Percentiles rank a stretch among this genome's conserved stretches.
Conservation (phyloP, 305 asterid species). For the Plantago coronopus region DNA sequence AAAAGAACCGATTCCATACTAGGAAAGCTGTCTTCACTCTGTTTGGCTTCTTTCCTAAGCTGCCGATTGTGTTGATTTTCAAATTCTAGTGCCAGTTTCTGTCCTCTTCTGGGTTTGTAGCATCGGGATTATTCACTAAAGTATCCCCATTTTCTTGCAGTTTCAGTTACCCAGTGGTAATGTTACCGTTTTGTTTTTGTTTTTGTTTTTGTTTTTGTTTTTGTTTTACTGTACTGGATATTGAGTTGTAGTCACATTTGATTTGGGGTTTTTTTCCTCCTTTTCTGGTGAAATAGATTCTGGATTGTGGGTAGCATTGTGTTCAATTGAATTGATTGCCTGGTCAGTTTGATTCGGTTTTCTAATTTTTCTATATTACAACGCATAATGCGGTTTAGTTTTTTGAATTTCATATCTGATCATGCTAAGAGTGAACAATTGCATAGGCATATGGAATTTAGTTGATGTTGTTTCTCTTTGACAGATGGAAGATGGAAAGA, state of each 20-base stretch:
- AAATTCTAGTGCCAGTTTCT: not conserved
- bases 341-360: not conserved
- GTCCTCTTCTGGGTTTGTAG: too few relatives aligned
- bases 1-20: not conserved
- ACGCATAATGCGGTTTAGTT: not conserved
- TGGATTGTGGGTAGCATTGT: not conserved
- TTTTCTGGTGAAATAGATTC: not conserved
- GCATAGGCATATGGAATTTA: not conserved
- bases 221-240: not conserved
- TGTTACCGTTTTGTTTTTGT: not conserved
- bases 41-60: not conserved
- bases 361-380: not conserved
- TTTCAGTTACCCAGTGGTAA: not conserved
- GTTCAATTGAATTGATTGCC: not conserved
- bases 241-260: not conserved
- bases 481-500: slow-evolving; percentile 74
- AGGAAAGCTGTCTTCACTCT: too few relatives aligned
- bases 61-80: not conserved
- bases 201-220: not conserved
- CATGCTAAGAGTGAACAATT: not conserved
- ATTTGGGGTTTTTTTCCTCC: not conserved
- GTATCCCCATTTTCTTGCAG: not conserved
- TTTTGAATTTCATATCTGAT: not conserved
- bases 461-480: not conserved
- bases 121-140: not conserved